Evolutionary conservation across 805 yeast species (phyloP).

Genomic region (Debaryomyces prosopidis): DNA sequence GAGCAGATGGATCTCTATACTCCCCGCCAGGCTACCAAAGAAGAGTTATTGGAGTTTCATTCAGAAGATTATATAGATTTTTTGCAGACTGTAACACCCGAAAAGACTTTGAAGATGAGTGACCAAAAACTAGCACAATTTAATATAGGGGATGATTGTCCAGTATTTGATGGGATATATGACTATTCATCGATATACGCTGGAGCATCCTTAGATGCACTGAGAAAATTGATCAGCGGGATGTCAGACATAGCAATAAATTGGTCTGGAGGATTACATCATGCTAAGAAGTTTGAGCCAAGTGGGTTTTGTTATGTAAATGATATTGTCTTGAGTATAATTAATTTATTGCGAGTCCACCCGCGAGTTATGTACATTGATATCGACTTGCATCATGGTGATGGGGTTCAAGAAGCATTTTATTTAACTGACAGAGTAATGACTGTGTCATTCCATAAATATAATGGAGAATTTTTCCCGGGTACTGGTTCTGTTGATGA

Average conservation of each 20-base stretch:
- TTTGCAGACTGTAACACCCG: slow-evolving; percentile 74
- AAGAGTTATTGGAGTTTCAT: slow-evolving; percentile 81
- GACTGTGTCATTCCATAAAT: slow-evolving; percentile 96
- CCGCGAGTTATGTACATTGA: slow-evolving; percentile 92
- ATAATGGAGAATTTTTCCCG: slow-evolving; percentile 92
- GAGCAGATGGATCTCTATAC: slow-evolving; percentile 87
- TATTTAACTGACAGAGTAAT: slow-evolving; percentile 92
- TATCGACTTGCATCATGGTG: slow-evolving; percentile 95
- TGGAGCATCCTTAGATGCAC: slow-evolving; percentile 93
- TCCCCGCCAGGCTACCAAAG: slow-evolving; percentile 79
- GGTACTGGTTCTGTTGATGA: slow-evolving; percentile 95
- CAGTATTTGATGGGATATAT: slow-evolving; percentile 91
- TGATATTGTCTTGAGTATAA: slow-evolving; percentile 87
- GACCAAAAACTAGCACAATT: slow-evolving; percentile 61
- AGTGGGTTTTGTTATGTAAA: slow-evolving; percentile 94
- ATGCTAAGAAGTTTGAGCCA: slow-evolving; percentile 93
- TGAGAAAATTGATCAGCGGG: slow-evolving; percentile 79
- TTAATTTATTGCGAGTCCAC: slow-evolving; percentile 82
- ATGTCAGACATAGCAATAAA: slow-evolving; percentile 93
- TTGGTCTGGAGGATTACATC: slow-evolving; percentile 97
- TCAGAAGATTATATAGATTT: slow-evolving; percentile 84
- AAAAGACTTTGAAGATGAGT: slow-evolving; percentile 58
- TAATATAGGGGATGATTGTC: slow-evolving; percentile 93
- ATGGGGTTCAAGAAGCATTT: slow-evolving; percentile 97
- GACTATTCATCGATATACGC: slow-evolving; percentile 87